Evolutionary conservation across 2,329 filamentous ascomycete genomes (phyloP).

Genomic region (Knoxdaviesia capensis): DNA sequence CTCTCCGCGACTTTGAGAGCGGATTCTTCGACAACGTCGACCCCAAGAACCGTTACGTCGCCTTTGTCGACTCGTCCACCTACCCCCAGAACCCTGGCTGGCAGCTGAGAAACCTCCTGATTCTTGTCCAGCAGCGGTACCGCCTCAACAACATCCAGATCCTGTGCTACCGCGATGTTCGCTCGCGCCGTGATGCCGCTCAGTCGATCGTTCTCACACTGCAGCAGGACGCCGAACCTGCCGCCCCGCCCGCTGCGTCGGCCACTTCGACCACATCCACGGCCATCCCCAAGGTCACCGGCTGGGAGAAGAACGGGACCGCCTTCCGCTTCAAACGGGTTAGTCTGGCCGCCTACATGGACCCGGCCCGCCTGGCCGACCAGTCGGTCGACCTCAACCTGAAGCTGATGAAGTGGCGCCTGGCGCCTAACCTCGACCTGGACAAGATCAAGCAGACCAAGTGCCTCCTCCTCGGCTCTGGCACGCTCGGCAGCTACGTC

Average conservation of each 20-base stretch:
- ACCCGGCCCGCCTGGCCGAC: constrained; percentile 70
- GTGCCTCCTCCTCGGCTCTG: constrained; percentile 78
- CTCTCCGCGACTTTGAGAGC: constrained; percentile 58
- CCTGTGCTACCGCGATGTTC: constrained; percentile 75
- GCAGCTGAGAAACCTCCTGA: constrained; percentile 76
- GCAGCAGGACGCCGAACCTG: constrained; percentile 16
- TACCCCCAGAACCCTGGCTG: constrained; percentile 77
- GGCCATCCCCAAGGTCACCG: constrained; percentile 70
- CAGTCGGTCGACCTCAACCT: constrained; percentile 91
- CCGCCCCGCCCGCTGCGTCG: constrained; percentile 21
- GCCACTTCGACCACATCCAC: constrained; percentile 5
- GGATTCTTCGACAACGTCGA: constrained; percentile 65
- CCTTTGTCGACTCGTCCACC: constrained; percentile 84
- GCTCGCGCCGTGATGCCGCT: constrained; percentile 55
- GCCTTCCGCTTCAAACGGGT: constrained; percentile 51
- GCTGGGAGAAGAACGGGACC: constrained; percentile 75
- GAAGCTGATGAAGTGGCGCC: constrained; percentile 97
- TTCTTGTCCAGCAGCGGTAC: constrained; percentile 69
- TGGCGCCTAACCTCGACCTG: constrained; percentile 72
- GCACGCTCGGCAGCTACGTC: constrained; percentile 86
- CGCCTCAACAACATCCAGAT: constrained; percentile 60
- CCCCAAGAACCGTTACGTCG: constrained; percentile 59
- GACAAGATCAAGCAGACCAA: constrained; percentile 77
- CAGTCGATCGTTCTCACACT: constrained; percentile 62
- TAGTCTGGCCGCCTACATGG: constrained; percentile 83